Percentiles rank a stretch among this genome's conserved stretches.
Conservation (phyloP, 2,329 filamentous ascomycete species). For the Cytospora mali region DNA sequence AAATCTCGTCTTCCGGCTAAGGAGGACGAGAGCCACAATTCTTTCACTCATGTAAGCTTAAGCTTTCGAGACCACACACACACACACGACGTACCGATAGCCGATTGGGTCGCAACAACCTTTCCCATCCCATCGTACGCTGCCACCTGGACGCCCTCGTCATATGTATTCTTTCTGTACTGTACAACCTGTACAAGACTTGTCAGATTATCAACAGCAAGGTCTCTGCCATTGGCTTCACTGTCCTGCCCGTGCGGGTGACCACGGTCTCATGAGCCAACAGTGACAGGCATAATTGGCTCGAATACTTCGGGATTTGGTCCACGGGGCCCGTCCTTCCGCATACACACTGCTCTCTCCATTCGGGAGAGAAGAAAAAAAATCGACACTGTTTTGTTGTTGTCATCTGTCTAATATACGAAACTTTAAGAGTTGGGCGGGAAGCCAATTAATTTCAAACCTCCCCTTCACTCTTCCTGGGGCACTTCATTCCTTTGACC, state of each 20-base stretch:
- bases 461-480: background rate
- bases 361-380: background rate
- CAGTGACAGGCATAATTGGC: constrained; percentile 13
- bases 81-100: too few species aligned
- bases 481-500: background rate
- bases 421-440: background rate
- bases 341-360: background rate
- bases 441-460: background rate
- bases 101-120: background rate
- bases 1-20: background rate
- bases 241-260: background rate
- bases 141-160: background rate
- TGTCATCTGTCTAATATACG: constrained; percentile 6
- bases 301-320: constrained; percentile 1
- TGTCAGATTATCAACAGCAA: background rate
- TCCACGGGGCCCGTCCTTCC: constrained; percentile 20
- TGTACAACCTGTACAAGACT: background rate
- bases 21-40: background rate
- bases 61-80: background rate
- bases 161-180: background rate
- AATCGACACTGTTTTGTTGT: constrained; percentile 9
- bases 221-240: background rate
- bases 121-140: background rate
- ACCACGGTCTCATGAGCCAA: background rate
- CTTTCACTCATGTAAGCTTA: background rate